Base-by-base conservation (phyloP, 139 green algal genomes). In the Chlorella sp. region DNA sequence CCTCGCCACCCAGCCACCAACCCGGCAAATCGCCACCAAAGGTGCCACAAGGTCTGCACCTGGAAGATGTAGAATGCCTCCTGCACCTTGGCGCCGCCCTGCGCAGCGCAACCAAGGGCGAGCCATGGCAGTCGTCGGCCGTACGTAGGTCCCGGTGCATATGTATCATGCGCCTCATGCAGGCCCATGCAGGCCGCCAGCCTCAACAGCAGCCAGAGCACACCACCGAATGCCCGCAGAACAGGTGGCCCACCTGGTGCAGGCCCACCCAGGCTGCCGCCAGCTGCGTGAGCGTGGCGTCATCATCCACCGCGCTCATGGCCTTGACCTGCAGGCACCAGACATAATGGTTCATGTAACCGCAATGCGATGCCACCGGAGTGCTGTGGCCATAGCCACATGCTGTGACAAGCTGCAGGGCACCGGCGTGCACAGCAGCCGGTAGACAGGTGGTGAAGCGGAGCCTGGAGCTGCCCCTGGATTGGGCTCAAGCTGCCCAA, bases 11-110 rank as follows among this genome's bases (percentile, higher is more conserved):
- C 4, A 26, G 16, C 30, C 19, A 34, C 64, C 64, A 36, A 28
- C 19, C 34, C 34, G 46, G 67, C 67, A n/a, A n/a, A n/a, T n/a
- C n/a, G n/a, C n/a, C n/a, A n/a, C n/a, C n/a, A n/a, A n/a, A n/a
- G n/a, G n/a, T n/a, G n/a, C n/a, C n/a, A n/a, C n/a, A n/a, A n/a
- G n/a, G n/a, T n/a, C n/a, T n/a, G 16, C 38, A 76, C 70, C 86
- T 96, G 93, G 87, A 95, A 99, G 38, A 99, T 97, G 90, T 99
- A 98, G 17, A 87, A 92, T 1, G 97, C 97, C 83, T 99, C 97
- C 84, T 98, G 95, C 48, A 99, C 91, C 90, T 99, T 98, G 54
- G 86, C 68, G 2, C 97, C 97, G 6, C 97, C 97, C 92, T 95
- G 89, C 77, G 78, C 9, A 48, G 46, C 46, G 46, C 8, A 4